These are phyloP conservation scores for Bimuria novae-zelandiae DNA, from an alignment of 2,329 filamentous ascomycete species.

Conservation along the genomic window DNA sequence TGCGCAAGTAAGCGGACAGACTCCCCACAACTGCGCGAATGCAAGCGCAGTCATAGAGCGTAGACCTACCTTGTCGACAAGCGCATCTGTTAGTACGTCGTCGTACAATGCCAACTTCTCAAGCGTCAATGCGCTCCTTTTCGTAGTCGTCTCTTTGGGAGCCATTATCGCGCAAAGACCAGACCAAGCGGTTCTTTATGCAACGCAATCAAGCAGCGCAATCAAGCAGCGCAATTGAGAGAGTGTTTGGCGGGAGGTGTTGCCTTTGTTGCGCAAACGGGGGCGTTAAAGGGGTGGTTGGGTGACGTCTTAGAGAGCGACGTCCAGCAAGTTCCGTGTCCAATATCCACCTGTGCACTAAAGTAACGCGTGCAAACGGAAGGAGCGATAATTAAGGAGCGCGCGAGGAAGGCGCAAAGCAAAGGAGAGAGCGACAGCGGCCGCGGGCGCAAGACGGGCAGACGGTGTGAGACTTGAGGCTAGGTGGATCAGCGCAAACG, in stretches of 20 bases:
- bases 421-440: slow-evolving; percentile 36
- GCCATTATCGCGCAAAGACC: slow-evolving; percentile 43
- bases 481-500: slow-evolving; percentile 12
- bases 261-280: not conserved
- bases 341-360: not conserved
- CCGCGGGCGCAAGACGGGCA: slow-evolving; percentile 19
- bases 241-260: not conserved
- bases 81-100: slow-evolving; percentile 91
- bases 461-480: slow-evolving; percentile 13
- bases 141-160: slow-evolving; percentile 53
- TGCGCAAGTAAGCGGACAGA: slow-evolving; percentile 19
- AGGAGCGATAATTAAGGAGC: slow-evolving; percentile 8
- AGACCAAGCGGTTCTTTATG: not conserved
- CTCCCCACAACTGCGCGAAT: slow-evolving; percentile 15
- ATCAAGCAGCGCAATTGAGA: not conserved
- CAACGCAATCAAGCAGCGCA: not conserved
- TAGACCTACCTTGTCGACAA: slow-evolving; percentile 84
- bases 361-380: slow-evolving; percentile 5
- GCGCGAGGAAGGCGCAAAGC: slow-evolving; percentile 16
- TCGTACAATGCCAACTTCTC: slow-evolving; percentile 91
- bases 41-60: slow-evolving; percentile 4
- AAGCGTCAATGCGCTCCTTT: slow-evolving; percentile 78
- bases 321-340: slow-evolving; percentile 27
- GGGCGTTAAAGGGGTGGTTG: slow-evolving; percentile 30
- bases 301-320: slow-evolving; percentile 34